Percentiles rank a stretch among this genome's conserved stretches.
Conservation (phyloP, 2,329 filamentous ascomycete genomes). For the Pseudocercospora fijiensis region DNA sequence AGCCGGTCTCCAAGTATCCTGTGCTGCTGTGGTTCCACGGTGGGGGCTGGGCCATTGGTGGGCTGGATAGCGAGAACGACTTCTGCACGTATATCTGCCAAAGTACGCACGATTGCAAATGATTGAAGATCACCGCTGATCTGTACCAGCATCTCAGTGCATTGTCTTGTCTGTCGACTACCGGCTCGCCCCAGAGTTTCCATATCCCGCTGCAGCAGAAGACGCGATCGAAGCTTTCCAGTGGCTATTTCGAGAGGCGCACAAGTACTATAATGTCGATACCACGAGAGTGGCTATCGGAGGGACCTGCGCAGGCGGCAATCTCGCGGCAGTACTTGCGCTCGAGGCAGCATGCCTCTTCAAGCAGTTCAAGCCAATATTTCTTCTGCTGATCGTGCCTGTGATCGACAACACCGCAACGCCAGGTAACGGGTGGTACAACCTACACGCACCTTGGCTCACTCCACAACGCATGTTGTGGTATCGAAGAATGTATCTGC, state of each 20-base stretch:
- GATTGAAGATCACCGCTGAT: neutral
- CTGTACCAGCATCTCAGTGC: conserved; percentile 16
- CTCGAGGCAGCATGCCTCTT: conserved; percentile 28
- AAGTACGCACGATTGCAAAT: conserved; percentile 7
- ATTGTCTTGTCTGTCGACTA: conserved; percentile 34
- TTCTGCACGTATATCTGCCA: conserved; percentile 27
- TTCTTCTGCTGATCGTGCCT: conserved; percentile 24
- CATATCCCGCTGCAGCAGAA: conserved; percentile 46
- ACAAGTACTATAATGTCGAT: conserved; percentile 19
- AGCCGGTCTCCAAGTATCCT: conserved; percentile 11
- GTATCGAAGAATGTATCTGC: conserved; percentile 26
- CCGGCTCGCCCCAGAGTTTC: conserved; percentile 48
- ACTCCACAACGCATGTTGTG: conserved; percentile 23
- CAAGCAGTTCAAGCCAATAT: conserved; percentile 20
- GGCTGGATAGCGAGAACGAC: conserved; percentile 27
- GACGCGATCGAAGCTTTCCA: conserved; percentile 49
- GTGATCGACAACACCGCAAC: conserved; percentile 24
- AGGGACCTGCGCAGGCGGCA: conserved; percentile 22
- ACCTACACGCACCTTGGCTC: conserved; percentile 25
- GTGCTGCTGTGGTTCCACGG: conserved; percentile 15
- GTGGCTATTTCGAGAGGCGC: conserved; percentile 36
- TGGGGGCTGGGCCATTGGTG: conserved; percentile 23
- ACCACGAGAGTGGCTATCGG: conserved; percentile 22
- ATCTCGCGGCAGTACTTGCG: conserved; percentile 23
- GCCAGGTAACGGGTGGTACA: conserved; percentile 26